These are phyloP conservation scores for Lentinus polychrous DNA, from an alignment of 1,284 basidiomycete genomes.

Conservation along the genomic window DNA sequence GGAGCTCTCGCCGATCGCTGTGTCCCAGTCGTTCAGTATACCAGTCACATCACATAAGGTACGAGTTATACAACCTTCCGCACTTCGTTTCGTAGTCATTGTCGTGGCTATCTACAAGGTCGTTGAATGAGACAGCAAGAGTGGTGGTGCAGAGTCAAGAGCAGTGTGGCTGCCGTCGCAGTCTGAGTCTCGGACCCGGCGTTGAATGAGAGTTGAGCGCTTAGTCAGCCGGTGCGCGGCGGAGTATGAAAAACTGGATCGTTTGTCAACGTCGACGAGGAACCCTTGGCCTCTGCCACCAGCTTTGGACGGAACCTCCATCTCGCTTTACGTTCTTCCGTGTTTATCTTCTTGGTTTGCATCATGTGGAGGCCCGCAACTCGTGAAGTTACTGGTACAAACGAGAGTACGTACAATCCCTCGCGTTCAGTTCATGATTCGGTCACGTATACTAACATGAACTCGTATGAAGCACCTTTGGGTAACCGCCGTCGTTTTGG, in stretches of 20 bases:
- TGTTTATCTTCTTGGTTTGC: conserved; percentile 28
- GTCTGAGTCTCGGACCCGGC: conserved; percentile 2
- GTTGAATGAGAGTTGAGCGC: neutral
- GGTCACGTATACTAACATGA: conserved; percentile 11
- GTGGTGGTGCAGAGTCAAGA: conserved; percentile 2
- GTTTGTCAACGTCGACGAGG: conserved; percentile 4
- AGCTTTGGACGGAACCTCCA: neutral
- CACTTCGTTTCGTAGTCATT: conserved; percentile 43
- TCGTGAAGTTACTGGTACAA: conserved; percentile 76
- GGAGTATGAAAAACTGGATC: conserved; percentile 15
- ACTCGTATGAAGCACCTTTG: conserved; percentile 52
- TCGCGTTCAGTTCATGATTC: conserved; percentile 5
- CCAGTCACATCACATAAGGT: neutral
- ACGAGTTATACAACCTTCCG: conserved; percentile 34
- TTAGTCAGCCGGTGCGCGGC: conserved; percentile 15
- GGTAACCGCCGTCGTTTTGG: conserved; percentile 86
- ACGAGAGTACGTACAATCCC: conserved; percentile 50
- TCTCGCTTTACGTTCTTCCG: conserved; percentile 10
- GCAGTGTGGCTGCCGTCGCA: neutral
- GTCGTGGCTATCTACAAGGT: neutral
- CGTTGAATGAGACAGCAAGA: neutral
- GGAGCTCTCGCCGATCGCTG: conserved; percentile 9
- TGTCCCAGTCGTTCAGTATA: neutral
- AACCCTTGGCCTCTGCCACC: neutral
- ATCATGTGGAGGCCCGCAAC: conserved; percentile 87